Conservation (phyloP, 148 eudicot species). For the Camellia granthamiana region DNA sequence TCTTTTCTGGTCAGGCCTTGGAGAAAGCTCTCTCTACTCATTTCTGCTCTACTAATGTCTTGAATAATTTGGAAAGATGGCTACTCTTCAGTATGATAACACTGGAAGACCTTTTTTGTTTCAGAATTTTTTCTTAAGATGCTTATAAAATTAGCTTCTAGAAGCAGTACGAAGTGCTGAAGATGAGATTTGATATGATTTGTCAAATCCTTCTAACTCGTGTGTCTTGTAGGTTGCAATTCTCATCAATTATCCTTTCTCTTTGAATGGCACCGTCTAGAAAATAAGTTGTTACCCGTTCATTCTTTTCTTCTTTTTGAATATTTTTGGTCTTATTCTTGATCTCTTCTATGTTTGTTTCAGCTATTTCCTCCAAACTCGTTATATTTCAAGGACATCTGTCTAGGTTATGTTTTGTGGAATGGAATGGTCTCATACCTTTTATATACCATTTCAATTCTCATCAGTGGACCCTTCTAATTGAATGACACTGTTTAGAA, state of each 20-base stretch:
- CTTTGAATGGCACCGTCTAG: not conserved
- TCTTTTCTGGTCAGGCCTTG: not conserved
- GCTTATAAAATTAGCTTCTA: not conserved
- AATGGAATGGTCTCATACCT: too few relatives aligned
- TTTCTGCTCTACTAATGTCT: not conserved
- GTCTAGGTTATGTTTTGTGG: too few relatives aligned
- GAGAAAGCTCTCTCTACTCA: not conserved
- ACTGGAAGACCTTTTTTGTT: not conserved
- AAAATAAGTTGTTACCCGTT: not conserved
- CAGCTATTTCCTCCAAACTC: too few relatives aligned
- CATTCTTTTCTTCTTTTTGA: not conserved
- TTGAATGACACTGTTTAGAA: too few relatives aligned
- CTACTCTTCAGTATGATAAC: not conserved
- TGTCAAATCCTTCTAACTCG: not conserved
- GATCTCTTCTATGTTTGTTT: not conserved
- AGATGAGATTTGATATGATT: not conserved
- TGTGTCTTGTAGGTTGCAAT: not conserved
- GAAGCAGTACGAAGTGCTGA: slow-evolving; percentile 3
- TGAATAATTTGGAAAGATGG: not conserved
- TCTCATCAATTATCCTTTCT: not conserved
- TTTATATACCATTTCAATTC: too few relatives aligned
- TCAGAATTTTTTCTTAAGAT: not conserved
- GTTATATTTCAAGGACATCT: too few relatives aligned
- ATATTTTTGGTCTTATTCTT: not conserved
- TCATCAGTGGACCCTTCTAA: too few relatives aligned